Conservation (phyloP, 306 rosid genomes). For the Senna tora region DNA sequence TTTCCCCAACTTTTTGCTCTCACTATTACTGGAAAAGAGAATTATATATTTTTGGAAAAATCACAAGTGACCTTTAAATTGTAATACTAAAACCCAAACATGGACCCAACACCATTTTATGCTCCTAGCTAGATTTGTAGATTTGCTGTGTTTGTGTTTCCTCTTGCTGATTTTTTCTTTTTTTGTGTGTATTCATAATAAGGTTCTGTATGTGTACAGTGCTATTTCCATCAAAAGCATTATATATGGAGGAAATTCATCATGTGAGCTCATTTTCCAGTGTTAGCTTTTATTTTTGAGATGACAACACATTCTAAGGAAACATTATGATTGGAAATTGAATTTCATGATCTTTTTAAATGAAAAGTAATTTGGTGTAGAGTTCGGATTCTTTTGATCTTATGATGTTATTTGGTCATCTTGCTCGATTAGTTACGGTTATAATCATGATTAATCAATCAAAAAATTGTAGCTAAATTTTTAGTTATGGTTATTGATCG, state of each 20-base stretch:
- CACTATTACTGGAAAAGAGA: too few species aligned
- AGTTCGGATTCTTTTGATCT: too few species aligned
- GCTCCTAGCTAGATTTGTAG: slow-evolving; percentile 10
- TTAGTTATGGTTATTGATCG: too few species aligned
- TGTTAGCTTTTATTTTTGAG: not conserved
- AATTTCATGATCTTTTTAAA: not conserved
- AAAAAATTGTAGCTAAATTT: too few species aligned
- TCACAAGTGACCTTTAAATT: too few species aligned
- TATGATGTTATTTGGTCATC: too few species aligned
- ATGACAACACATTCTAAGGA: not conserved
- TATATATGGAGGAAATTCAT: not conserved
- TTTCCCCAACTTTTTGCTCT: too few species aligned
- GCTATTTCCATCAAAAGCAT: not conserved
- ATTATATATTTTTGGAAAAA: too few species aligned
- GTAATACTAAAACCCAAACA: not conserved
- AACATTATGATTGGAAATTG: slow-evolving; percentile 17
- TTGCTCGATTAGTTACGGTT: too few species aligned
- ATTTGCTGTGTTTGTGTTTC: not conserved
- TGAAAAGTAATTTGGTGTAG: too few species aligned
- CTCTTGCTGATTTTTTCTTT: not conserved
- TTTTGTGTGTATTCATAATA: not conserved
- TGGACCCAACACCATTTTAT: not conserved
- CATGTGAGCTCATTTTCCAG: not conserved
- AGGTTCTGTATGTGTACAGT: not conserved
- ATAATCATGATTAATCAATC: too few species aligned